Base-by-base conservation (phyloP, 148 eudicot genomes). In the Spergularia marina region DNA sequence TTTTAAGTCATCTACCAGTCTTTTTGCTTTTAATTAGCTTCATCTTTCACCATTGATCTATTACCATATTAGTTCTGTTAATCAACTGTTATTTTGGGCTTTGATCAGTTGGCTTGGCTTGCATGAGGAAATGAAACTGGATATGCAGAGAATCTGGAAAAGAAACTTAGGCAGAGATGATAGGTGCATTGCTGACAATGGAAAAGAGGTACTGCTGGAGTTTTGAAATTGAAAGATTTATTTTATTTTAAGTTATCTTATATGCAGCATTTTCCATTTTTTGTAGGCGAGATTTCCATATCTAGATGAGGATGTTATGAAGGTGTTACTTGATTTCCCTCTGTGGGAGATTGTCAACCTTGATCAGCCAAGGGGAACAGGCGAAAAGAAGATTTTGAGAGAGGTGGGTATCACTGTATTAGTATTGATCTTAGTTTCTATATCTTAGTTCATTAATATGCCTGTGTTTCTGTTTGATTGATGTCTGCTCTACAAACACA, bases 141-240 rank as follows among this genome's bases (percentile, higher is more conserved):
- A 96, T 74, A 81, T 96, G 97, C 99, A 96, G 83, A 84, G 99
- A 83, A 92, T 96, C 77, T 96, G 99, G 98, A 96, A 96, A 83
- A 88, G 99, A 86, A 96, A 96, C 83, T 87, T 92, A 13, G 99
- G 99, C 53, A 92, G 99, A 85, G 99, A 96, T 84, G 99, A 96
- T 81, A 87, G 99, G 71, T 96, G 99, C 83, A 96, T 96, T 72
- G 90, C 97, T 69, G 99, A 96, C 83, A 88, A 84, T 76, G 98
- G 91, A 74, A 96, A 92, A 83, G 99, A 96, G 97, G 98, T 95
- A 87, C 25, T 72, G 9, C 18, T 81, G 52, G 21, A 41, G 65
- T 68, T 60, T 71, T 75, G 64, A 40, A 54, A 18, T 53, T 53
- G 17, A 25, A 70, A 7, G 23, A 23, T 14, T 55, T 51, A 53